Evolutionary conservation across 371 early-diverging fungal species (phyloP).

Genomic region (Mortierella sp.): DNA sequence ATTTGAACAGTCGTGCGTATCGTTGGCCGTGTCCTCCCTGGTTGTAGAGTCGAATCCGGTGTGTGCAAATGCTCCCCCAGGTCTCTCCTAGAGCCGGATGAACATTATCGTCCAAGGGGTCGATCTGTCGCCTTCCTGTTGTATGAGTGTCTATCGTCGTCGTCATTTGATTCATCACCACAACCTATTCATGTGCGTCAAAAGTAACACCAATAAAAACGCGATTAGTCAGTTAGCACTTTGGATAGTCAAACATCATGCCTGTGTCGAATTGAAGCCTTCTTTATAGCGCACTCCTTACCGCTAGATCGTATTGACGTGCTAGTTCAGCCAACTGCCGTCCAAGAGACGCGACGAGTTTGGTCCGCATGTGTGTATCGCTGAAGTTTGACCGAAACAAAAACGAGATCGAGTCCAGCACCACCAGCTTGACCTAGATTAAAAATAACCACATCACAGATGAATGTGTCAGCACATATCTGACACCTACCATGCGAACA

Average conservation of each 20-base stretch:
- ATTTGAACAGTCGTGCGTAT: constrained; percentile 47
- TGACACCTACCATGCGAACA: too few species aligned
- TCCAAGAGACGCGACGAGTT: constrained; percentile 33
- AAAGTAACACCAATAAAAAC: neutral
- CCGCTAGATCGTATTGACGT: constrained; percentile 30
- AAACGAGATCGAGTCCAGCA: constrained; percentile 67
- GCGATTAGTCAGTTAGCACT: neutral
- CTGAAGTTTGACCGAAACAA: constrained; percentile 65
- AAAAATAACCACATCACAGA: neutral
- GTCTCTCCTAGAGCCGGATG: constrained; percentile 53
- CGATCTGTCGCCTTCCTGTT: neutral
- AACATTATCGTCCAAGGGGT: neutral
- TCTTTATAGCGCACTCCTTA: constrained; percentile 21
- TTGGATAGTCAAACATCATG: neutral
- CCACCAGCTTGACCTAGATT: constrained; percentile 60
- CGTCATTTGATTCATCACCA: constrained; percentile 55
- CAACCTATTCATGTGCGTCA: too few species aligned
- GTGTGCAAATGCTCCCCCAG: constrained; percentile 37
- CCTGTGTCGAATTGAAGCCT: too few species aligned
- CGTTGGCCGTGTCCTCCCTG: constrained; percentile 15
- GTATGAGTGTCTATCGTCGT: constrained; percentile 29
- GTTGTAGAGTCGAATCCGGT: constrained; percentile 31
- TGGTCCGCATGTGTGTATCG: constrained; percentile 53
- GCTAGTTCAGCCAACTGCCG: constrained; percentile 28
- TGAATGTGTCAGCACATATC: neutral